These are phyloP conservation scores for Globisporangium spiculum DNA, from an alignment of 352 stramenopile genomes.

Conservation along the genomic window DNA sequence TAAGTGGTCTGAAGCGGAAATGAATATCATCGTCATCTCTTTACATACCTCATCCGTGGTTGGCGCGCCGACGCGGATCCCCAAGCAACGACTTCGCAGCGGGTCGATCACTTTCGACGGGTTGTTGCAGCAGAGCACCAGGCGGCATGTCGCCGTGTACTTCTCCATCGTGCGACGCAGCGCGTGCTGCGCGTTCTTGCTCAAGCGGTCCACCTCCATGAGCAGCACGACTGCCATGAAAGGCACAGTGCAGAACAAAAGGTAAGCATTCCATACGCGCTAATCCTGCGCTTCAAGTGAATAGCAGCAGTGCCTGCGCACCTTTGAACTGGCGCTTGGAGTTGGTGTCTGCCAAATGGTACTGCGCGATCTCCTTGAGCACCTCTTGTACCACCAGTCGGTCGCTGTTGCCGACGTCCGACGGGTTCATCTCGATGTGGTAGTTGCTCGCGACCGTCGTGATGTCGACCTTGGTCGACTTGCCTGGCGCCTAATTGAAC, in stretches of 20 bases:
- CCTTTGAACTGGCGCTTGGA: conserved; percentile 74
- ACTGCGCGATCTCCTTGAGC: conserved; percentile 99
- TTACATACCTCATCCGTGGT: conserved; percentile 81
- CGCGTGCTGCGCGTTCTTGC: conserved; percentile 96
- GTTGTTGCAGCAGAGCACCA: conserved; percentile 98
- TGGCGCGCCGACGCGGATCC: conserved; percentile 93
- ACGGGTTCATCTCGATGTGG: conserved; percentile 99
- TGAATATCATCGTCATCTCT: not conserved
- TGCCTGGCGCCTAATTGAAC: conserved; percentile 35
- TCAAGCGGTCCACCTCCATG: conserved; percentile 97
- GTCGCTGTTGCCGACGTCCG: conserved; percentile 96
- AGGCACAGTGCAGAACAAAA: conserved; percentile 1
- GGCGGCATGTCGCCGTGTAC: conserved; percentile 91
- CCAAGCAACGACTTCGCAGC: conserved; percentile 94
- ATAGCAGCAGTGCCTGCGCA: conserved; percentile 4
- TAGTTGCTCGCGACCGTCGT: conserved; percentile 98
- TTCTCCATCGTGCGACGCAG: conserved; percentile 98
- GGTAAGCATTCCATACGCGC: conserved; percentile 17
- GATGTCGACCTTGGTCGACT: conserved; percentile 94
- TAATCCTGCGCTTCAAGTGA: not conserved
- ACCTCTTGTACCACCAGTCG: conserved; percentile 98
- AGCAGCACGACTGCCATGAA: conserved; percentile 90
- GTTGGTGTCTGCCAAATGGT: conserved; percentile 76
- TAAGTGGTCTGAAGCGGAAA: not conserved
- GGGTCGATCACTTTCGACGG: conserved; percentile 97